Percentiles rank a stretch among this genome's conserved stretches.
These are phyloP conservation scores for Saccharomycopsis lassenensis DNA, from an alignment of 805 yeast genomes.

Conservation along the genomic window DNA sequence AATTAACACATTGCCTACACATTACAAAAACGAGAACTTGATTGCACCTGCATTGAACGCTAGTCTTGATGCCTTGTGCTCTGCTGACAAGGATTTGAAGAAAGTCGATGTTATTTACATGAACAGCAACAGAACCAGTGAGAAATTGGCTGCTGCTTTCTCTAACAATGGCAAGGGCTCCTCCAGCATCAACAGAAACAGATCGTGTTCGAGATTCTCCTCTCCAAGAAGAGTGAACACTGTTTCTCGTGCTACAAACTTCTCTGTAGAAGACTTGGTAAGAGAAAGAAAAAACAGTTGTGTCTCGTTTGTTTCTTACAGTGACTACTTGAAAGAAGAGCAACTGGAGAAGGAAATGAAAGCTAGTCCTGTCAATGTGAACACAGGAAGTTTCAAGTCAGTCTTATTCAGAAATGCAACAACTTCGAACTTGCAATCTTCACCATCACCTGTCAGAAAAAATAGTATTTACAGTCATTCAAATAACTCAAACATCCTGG, in stretches of 20 bases:
- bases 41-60: slow-evolving; percentile 17
- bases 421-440: slow-evolving; percentile 5
- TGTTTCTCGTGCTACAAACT: slow-evolving; percentile 1
- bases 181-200: no score
- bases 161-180: background rate
- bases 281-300: slow-evolving; percentile 9
- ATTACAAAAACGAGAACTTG: slow-evolving; percentile 11
- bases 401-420: slow-evolving; percentile 11
- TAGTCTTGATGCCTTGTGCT: slow-evolving; percentile 13
- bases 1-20: slow-evolving; percentile 4
- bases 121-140: slow-evolving; percentile 3
- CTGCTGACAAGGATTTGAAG: slow-evolving; percentile 1
- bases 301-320: slow-evolving; percentile 13
- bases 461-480: slow-evolving; percentile 8
- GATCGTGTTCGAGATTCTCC: background rate
- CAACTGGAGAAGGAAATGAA: background rate
- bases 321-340: slow-evolving; percentile 16
- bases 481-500: slow-evolving; percentile 8
- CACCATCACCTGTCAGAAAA: background rate
- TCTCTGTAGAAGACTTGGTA: slow-evolving; percentile 17
- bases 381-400: no score
- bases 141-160: slow-evolving; percentile 1
- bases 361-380: background rate
- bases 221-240: slow-evolving; percentile 5
- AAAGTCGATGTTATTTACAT: slow-evolving; percentile 9